Percentiles rank a stretch among this genome's conserved stretches.
Evolutionary conservation across 495 filamentous ascomycete genomes (phyloP).

Genomic region (Neurospora sp.): DNA sequence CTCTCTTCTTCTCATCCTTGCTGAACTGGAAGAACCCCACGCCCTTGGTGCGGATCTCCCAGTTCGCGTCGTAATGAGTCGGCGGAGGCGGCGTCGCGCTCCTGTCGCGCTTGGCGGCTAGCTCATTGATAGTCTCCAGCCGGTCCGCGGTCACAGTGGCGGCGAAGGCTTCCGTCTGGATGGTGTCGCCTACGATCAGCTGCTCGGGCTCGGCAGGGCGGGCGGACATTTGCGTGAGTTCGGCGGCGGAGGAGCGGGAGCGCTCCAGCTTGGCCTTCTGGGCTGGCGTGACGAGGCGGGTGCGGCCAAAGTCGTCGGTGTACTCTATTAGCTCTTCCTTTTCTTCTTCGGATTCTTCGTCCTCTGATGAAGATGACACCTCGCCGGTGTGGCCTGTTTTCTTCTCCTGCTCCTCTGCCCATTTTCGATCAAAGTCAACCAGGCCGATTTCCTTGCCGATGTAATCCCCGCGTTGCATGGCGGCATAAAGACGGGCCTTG

Average conservation of each 20-base stretch:
- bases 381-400: conserved; percentile 21
- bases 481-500: conserved; percentile 74
- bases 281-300: conserved; percentile 52
- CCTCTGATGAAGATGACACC: conserved; percentile 28
- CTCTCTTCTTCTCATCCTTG: conserved; percentile 51
- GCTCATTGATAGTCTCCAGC: conserved; percentile 45
- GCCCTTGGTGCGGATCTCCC: conserved; percentile 77
- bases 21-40: conserved; percentile 86
- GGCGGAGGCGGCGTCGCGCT: conserved; percentile 65
- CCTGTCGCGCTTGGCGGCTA: conserved; percentile 65
- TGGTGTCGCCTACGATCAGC: conserved; percentile 73
- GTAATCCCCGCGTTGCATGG: conserved; percentile 68
- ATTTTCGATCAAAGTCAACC: conserved; percentile 92
- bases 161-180: conserved; percentile 73
- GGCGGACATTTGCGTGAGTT: conserved; percentile 36
- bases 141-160: conserved; percentile 45
- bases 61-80: conserved; percentile 72
- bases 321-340: conserved; percentile 61
- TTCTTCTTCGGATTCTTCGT: conserved; percentile 28
- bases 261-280: conserved; percentile 49
- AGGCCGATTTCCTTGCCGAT: conserved; percentile 47
- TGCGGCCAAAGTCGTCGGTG: conserved; percentile 82
- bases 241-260: conserved; percentile 32
- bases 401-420: conserved; percentile 54
- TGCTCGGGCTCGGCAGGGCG: conserved; percentile 52